Base-by-base conservation (phyloP, 1,284 basidiomycete genomes). In the Pseudozyma tsukubaensis region DNA sequence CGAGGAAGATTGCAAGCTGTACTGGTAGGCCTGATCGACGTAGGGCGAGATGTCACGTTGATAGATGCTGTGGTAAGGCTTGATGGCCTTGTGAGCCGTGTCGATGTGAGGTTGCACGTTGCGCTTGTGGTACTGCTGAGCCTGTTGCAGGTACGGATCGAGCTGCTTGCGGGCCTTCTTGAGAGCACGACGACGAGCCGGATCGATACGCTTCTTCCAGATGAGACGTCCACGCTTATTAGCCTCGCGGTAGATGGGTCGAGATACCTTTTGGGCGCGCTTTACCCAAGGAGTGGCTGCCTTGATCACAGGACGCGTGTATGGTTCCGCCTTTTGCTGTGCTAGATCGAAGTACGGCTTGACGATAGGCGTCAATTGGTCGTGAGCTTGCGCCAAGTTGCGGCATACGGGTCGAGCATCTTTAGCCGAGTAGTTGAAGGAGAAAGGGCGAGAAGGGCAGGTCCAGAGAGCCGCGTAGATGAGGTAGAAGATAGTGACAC, bases 41-140 rank as follows among this genome's bases (percentile, higher is more conserved):
- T 83, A 76, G n/a, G 83, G 82, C 39, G 74, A 72, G n/a, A 84
- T 70, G 39, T 84, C 83, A 50, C 81, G 76, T n/a, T 69, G 48
- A 62, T 82, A 82, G 43, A 82, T 76, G 59, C 79, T 74, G 34
- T 72, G 72, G 64, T 83, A 83, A 0, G 82, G 82, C 67, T 79
- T 76, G 59, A 80, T 50, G 4, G 72, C 50, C 45, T 68, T 72
- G 63, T 72, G 70, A n/a, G 50, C 63, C 42, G 67, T 55, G 40
- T 80, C 66, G 51, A 84, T 55, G 49, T 82, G 79, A 9, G 81
- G 80, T 59, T 80, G 73, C 3, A 83, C 64, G 14, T 81, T 70
- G 45, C 68, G 71, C 47, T 72, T 76, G 76, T 83, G 83, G 48
- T 84, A 76, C 13, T 51, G 52, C 16, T 72, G 56, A 5, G 72